Evolutionary conservation across 2,329 filamentous ascomycete genomes (phyloP).

Genomic region (Phialophora tarda): DNA sequence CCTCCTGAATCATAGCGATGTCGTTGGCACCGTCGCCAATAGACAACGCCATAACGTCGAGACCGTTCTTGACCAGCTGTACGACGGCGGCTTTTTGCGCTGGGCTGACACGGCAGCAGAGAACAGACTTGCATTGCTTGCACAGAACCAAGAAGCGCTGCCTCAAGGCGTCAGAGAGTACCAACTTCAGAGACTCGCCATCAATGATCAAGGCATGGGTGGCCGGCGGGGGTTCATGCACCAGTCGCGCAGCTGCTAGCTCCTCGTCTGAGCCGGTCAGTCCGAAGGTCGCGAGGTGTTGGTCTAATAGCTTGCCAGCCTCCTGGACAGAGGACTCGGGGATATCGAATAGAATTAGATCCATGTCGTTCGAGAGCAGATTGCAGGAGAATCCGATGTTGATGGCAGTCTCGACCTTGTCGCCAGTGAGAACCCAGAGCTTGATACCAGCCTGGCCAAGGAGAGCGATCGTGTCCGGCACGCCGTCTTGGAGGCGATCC

Average conservation of each 20-base stretch:
- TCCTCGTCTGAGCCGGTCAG: slow-evolving; percentile 87
- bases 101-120: slow-evolving; percentile 96
- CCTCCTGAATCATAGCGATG: slow-evolving; percentile 97
- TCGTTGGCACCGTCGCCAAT: slow-evolving; percentile 95
- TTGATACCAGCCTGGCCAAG: slow-evolving; percentile 95
- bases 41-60: slow-evolving; percentile 94
- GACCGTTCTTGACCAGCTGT: slow-evolving; percentile 87
- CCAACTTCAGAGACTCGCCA: slow-evolving; percentile 88
- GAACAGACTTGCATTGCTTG: slow-evolving; percentile 94
- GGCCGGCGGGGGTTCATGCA: slow-evolving; percentile 82
- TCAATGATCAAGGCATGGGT: slow-evolving; percentile 96
- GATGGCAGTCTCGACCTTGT: slow-evolving; percentile 99
- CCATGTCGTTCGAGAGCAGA: slow-evolving; percentile 95
- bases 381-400: slow-evolving; percentile 99
- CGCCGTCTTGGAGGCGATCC: slow-evolving; percentile 93
- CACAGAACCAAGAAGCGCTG: slow-evolving; percentile 94
- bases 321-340: slow-evolving; percentile 70
- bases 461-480: slow-evolving; percentile 91
- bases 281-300: slow-evolving; percentile 72
- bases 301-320: slow-evolving; percentile 74
- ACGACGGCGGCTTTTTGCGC: slow-evolving; percentile 98
- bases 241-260: slow-evolving; percentile 75
- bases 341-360: slow-evolving; percentile 86
- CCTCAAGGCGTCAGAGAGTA: slow-evolving; percentile 78
- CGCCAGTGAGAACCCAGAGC: slow-evolving; percentile 95